phyloP scores from a whole-genome alignment of 2,329 filamentous ascomycete species.

The Colletotrichum noveboracense region DNA sequence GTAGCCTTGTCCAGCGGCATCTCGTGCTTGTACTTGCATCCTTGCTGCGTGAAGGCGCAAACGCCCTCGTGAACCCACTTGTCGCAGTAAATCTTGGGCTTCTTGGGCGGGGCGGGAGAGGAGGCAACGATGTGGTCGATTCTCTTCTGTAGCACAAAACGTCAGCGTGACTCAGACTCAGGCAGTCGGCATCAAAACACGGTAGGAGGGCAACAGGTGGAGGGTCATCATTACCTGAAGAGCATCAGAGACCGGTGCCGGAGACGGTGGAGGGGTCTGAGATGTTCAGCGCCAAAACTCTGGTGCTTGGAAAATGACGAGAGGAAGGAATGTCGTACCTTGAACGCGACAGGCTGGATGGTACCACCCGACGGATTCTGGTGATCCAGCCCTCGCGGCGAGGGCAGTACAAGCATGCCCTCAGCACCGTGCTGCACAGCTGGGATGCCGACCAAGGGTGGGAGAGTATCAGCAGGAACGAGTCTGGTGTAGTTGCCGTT shows the following conservation, averaged over 20 bases:
- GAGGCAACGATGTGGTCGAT: constrained; percentile 31
- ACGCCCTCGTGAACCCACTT: constrained; percentile 89
- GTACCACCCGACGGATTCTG: constrained; percentile 42
- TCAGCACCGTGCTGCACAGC: constrained; percentile 38
- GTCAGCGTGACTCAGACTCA: background rate
- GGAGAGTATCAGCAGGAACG: constrained; percentile 60
- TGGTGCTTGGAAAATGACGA: constrained; percentile 3
- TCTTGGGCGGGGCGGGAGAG: constrained; percentile 45
- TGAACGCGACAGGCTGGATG: constrained; percentile 37
- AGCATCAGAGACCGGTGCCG: constrained; percentile 29
- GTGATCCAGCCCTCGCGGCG: constrained; percentile 40
- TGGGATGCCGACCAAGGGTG: constrained; percentile 48
- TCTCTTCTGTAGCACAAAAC: constrained; percentile 28
- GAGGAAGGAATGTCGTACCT: constrained; percentile 37
- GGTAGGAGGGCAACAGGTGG: background rate
- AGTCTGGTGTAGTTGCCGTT: constrained; percentile 60
- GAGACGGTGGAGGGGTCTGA: constrained; percentile 27
- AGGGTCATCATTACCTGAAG: constrained; percentile 35
- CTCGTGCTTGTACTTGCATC: constrained; percentile 89
- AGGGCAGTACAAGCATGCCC: constrained; percentile 54
- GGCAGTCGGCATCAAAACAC: background rate
- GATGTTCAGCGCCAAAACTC: constrained; percentile 29
- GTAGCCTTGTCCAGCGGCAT: constrained; percentile 76
- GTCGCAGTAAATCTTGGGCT: constrained; percentile 78
- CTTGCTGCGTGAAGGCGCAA: constrained; percentile 85